Conservation (phyloP, 2,329 filamentous ascomycete species). For the Paecilomyces sp. region DNA sequence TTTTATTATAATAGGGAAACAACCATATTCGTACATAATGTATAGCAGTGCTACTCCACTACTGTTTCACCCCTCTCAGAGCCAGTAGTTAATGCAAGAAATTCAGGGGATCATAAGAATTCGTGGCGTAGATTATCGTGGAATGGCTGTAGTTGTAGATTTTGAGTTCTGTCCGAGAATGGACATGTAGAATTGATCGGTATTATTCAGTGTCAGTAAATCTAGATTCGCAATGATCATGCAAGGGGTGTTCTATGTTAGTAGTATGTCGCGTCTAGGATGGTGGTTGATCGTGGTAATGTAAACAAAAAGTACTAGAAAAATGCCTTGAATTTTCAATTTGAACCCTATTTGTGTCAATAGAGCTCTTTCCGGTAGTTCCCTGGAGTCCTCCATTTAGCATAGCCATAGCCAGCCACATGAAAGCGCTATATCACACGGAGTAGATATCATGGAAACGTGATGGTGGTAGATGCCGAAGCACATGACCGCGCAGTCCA, state of each 20-base stretch:
- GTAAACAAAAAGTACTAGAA: too few relatives aligned
- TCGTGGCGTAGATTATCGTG: neutral
- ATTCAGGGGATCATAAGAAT: neutral
- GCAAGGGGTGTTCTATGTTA: too few relatives aligned
- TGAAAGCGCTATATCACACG: neutral
- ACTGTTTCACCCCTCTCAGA: neutral
- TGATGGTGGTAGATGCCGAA: neutral
- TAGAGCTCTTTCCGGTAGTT: too few relatives aligned
- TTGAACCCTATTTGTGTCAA: too few relatives aligned
- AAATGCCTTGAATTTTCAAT: too few relatives aligned
- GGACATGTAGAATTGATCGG: neutral
- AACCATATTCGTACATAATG: neutral
- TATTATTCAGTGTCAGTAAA: neutral
- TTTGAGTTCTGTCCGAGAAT: neutral
- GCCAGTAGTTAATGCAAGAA: neutral
- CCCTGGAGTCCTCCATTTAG: too few relatives aligned
- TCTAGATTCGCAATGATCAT: neutral
- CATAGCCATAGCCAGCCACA: neutral
- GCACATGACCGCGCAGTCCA: neutral
- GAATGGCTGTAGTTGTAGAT: neutral
- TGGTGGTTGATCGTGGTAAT: too few relatives aligned
- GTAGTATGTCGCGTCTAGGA: too few relatives aligned
- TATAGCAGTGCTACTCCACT: neutral
- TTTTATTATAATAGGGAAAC: neutral
- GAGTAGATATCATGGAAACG: too few relatives aligned